Evolutionary conservation across 768 basidiomycete species (phyloP), one percentile per base, ranked within the genome.

Genomic region (Mycena rosella): DNA sequence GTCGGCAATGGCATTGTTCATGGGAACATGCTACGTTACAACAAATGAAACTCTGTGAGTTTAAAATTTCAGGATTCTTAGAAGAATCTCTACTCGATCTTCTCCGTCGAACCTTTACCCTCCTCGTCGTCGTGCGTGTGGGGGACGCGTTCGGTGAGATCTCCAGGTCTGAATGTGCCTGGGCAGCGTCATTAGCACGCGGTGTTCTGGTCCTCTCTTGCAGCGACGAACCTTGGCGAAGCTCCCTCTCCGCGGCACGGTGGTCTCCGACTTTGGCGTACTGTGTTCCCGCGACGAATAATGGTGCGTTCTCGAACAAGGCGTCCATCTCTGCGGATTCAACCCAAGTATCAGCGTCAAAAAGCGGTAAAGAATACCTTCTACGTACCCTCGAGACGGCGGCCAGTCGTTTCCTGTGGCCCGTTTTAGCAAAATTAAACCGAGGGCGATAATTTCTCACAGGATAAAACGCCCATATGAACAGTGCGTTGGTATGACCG

Each of bases 401-500:
- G 81, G 3, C 83, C 82, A 24, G 81, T 80, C 0, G 82, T 84
- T 76, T 84, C 83, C 79, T 80, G 57, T 36, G 20, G 18, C 17
- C 10, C 36, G 36, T 68, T n/a, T n/a, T 30, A 68, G 58, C 59
- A 18, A 58, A 10, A 11, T 18, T 18, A 1, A 10, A 55, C 18
- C 17, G 22, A 10, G 24, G 52, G 42, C 5, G 45, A 9, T 11
- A 48, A 18, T 5, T n/a, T 69, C 79, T 18, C 60, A 80, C 81
- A 8, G 83, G 83, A 72, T 75, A 83, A 70, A 84, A 83, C 1
- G 81, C 79, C 83, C 82, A 84, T 27, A 83, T 78, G 59, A 81
- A 81, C 14, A 84, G 70, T 1, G 82, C 81, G 60, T 85, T 85
- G 2, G 83, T 82, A 69, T 84, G 82, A 2, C 83, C 79, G 59